Conservation (phyloP, 2,329 filamentous ascomycete species). For the Pestalotiopsis sp. region DNA sequence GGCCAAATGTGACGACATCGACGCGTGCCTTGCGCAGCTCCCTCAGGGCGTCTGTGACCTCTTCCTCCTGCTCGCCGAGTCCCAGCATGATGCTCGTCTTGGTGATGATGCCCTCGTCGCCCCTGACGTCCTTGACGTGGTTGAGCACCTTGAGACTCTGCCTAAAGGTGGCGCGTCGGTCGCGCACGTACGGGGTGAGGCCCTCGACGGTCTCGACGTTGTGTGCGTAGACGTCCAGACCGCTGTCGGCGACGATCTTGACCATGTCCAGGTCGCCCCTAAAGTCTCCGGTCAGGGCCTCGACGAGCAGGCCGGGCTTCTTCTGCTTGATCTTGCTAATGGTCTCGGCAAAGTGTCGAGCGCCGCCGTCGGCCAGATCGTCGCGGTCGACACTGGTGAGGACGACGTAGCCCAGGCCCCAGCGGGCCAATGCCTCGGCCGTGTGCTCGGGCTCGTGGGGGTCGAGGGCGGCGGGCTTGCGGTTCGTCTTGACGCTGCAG, state of each 20-base stretch:
- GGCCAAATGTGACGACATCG: conserved; percentile 97
- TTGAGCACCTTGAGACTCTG: conserved; percentile 81
- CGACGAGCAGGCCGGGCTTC: conserved; percentile 75
- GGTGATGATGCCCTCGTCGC: conserved; percentile 78
- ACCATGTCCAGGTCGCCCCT: conserved; percentile 86
- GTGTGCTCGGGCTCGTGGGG: conserved; percentile 97
- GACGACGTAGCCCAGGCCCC: conserved; percentile 96
- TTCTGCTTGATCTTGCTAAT: conserved; percentile 92
- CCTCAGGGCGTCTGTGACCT: conserved; percentile 77
- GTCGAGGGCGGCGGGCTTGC: conserved; percentile 77
- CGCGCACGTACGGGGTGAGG: conserved; percentile 86
- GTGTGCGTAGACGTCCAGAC: conserved; percentile 94
- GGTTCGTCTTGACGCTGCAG: conserved; percentile 92
- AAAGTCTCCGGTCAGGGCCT: conserved; percentile 88
- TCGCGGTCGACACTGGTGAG: conserved; percentile 93
- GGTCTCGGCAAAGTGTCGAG: conserved; percentile 88
- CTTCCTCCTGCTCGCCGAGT: conserved; percentile 86
- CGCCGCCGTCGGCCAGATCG: conserved; percentile 86
- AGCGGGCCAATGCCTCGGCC: conserved; percentile 86
- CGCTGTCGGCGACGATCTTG: conserved; percentile 78
- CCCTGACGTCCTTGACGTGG: conserved; percentile 76
- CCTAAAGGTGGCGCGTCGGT: conserved; percentile 85
- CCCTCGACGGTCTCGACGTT: conserved; percentile 95
- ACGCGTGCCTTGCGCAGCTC: conserved; percentile 81
- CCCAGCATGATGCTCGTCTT: conserved; percentile 99